A percentile compares a stretch with the other conserved stretches of the same genome.
phyloP scores from a whole-genome alignment of 2,329 filamentous ascomycete genomes.

The Sclerotinia sclerotiorum region DNA sequence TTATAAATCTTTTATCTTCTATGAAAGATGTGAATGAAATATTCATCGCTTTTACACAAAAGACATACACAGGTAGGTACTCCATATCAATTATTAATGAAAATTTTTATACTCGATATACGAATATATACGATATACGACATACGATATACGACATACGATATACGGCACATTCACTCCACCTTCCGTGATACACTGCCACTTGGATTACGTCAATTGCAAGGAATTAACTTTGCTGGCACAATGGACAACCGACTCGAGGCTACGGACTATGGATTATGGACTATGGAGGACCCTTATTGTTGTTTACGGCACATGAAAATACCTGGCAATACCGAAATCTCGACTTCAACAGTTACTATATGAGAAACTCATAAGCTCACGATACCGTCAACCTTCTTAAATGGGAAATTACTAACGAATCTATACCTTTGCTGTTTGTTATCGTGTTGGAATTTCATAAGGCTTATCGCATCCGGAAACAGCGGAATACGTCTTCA shows the following conservation, averaged over 20 bases:
- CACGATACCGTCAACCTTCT: not conserved
- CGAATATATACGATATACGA: too few species aligned
- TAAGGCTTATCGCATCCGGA: conserved; percentile 22
- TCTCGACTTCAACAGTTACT: not conserved
- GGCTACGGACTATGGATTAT: not conserved
- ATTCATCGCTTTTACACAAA: not conserved
- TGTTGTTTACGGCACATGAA: not conserved
- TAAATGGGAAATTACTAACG: not conserved
- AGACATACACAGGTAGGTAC: not conserved
- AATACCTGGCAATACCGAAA: not conserved
- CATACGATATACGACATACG: too few species aligned
- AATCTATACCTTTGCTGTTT: not conserved
- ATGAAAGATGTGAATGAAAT: not conserved
- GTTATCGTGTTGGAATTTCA: conserved; percentile 5
- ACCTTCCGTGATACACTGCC: conserved; percentile 8
- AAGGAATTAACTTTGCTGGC: conserved; percentile 16
- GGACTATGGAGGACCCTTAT: not conserved
- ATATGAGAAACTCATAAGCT: not conserved
- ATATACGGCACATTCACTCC: not conserved
- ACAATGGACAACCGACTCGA: conserved; percentile 13
- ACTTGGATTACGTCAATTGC: conserved; percentile 17
- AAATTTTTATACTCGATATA: not conserved
- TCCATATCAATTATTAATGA: not conserved
- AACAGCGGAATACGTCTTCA: conserved; percentile 12
- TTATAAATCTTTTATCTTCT: not conserved